Percentiles rank a stretch among this genome's conserved stretches.
These are phyloP conservation scores for Ceratobasidium theobromae DNA, from an alignment of 1,284 basidiomycete genomes.

Conservation along the genomic window DNA sequence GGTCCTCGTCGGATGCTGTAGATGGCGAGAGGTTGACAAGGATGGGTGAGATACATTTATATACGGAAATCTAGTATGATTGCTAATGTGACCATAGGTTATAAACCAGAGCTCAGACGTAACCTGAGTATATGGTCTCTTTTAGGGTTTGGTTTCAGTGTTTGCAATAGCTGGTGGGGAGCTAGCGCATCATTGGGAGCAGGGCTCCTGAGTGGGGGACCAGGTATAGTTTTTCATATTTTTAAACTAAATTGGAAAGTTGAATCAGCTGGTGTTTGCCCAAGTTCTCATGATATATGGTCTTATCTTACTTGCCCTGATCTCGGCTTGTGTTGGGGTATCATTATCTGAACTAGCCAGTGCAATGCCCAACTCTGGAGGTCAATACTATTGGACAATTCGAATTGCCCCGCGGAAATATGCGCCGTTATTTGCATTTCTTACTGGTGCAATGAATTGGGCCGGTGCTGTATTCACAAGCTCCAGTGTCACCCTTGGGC, in stretches of 20 bases:
- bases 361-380: constrained; percentile 32
- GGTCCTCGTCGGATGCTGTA: no score
- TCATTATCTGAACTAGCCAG: constrained; percentile 30
- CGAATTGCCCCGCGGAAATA: constrained; percentile 17
- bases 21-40: no score
- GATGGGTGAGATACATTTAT: no score
- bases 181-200: not conserved
- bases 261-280: not conserved
- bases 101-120: constrained; percentile 12
- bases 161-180: constrained; percentile 22
- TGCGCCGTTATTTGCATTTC: constrained; percentile 20
- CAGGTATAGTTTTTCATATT: not conserved
- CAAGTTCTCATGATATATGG: constrained; percentile 27
- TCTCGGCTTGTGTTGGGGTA: constrained; percentile 20
- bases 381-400: constrained; percentile 28
- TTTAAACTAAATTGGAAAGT: not conserved
- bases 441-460: constrained; percentile 20
- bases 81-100: no score
- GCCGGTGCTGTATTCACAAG: constrained; percentile 18
- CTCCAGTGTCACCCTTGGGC: constrained; percentile 16
- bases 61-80: no score
- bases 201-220: constrained; percentile 1
- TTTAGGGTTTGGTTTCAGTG: constrained; percentile 14
- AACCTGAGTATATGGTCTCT: constrained; percentile 25
- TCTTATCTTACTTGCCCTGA: constrained; percentile 4